Conservation (phyloP, 192 early-diverging fungal species). For the Umbelopsis vinacea region DNA sequence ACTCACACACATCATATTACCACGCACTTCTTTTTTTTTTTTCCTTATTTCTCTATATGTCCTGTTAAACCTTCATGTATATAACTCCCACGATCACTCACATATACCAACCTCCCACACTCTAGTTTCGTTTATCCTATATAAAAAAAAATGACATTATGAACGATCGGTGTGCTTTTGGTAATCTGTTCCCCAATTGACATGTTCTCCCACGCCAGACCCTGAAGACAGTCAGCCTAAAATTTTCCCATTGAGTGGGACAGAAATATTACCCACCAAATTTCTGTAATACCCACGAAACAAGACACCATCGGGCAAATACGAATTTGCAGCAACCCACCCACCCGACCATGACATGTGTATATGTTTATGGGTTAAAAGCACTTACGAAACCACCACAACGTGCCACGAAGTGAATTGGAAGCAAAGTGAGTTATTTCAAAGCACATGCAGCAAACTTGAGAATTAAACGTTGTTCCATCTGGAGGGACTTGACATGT, state of each 20-base stretch:
- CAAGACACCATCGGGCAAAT: neutral
- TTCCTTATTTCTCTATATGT: neutral
- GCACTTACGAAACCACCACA: too few relatives aligned
- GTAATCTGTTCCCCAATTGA: slow-evolving; percentile 15
- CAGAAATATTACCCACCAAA: too few relatives aligned
- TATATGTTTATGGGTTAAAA: neutral
- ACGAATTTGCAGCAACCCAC: neutral
- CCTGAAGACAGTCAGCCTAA: neutral
- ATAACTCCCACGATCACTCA: slow-evolving; percentile 19
- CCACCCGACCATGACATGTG: neutral
- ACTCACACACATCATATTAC: neutral
- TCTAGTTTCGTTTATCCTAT: neutral
- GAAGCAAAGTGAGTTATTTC: too few relatives aligned
- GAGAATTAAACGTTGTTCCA: too few relatives aligned
- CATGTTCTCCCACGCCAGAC: slow-evolving; percentile 25
- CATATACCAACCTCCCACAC: slow-evolving; percentile 10
- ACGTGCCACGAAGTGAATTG: too few relatives aligned
- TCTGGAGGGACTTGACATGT: too few relatives aligned
- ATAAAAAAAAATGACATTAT: slow-evolving; percentile 14
- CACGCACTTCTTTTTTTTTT: neutral
- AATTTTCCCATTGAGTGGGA: neutral
- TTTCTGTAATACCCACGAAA: slow-evolving; percentile 10
- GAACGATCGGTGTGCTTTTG: neutral
- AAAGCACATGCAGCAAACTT: too few relatives aligned
- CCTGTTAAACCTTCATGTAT: neutral